Evolutionary conservation across 1,284 basidiomycete genomes (phyloP).

Genomic region (Ceratobasidium sp.): DNA sequence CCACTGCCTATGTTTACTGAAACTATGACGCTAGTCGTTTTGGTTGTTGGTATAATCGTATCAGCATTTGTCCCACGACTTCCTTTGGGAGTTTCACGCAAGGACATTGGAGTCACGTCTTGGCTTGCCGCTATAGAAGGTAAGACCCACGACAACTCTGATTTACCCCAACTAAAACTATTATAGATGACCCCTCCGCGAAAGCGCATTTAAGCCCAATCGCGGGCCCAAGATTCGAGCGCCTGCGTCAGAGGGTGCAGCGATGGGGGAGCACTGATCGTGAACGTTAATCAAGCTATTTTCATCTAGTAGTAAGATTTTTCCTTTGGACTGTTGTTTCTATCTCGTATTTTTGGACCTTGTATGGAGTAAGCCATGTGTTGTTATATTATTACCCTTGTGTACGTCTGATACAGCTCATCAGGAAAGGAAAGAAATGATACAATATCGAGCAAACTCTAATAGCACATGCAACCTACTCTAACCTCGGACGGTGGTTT

Average conservation of each 20-base stretch:
- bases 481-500: too few species aligned
- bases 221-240: slow-evolving; percentile 2
- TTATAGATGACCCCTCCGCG: slow-evolving; percentile 23
- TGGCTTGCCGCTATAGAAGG: slow-evolving; percentile 43
- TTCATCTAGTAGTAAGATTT: too few species aligned
- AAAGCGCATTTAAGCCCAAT: slow-evolving; percentile 31
- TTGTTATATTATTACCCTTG: background rate
- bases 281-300: background rate
- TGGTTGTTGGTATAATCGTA: slow-evolving; percentile 26
- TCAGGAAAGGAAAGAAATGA: too few species aligned
- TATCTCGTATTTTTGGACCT: background rate
- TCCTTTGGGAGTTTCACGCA: slow-evolving; percentile 33
- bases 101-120: slow-evolving; percentile 37
- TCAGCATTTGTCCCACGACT: slow-evolving; percentile 28
- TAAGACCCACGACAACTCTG: background rate
- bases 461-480: too few species aligned
- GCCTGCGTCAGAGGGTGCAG: background rate
- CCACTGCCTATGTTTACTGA: background rate
- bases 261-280: background rate
- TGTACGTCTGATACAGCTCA: background rate
- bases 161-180: background rate
- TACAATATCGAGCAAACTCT: too few species aligned
- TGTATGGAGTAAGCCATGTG: background rate
- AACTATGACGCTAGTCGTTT: background rate
- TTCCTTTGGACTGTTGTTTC: background rate